phyloP scores from a whole-genome alignment of 2,329 filamentous ascomycete species.

The Xylariaceae sp. region DNA sequence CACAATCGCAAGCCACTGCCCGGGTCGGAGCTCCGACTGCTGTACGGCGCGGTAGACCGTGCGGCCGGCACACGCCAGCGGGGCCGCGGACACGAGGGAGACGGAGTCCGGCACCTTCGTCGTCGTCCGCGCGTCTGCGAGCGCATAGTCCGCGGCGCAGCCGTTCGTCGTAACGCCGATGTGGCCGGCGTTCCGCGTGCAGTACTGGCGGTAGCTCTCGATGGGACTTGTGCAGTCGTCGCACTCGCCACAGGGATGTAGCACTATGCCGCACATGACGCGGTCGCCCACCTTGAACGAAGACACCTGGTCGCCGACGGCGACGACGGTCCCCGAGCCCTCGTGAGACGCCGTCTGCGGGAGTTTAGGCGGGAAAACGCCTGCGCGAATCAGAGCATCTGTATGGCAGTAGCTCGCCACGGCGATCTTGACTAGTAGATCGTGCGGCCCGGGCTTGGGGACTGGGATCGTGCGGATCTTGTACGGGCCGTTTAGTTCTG shows the following conservation, averaged over 20 bases:
- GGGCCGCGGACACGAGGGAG: constrained; percentile 48
- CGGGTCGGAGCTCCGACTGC: constrained; percentile 36
- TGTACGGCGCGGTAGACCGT: constrained; percentile 48
- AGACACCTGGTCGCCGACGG: constrained; percentile 40
- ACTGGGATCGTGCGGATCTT: constrained; percentile 46
- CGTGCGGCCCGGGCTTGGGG: constrained; percentile 46
- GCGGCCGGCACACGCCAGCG: constrained; percentile 52
- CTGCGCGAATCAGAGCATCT: constrained; percentile 51
- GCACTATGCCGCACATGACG: constrained; percentile 52
- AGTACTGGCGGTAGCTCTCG: constrained; percentile 50
- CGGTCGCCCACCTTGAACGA: constrained; percentile 48
- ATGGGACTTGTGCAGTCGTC: constrained; percentile 46
- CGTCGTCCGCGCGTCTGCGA: constrained; percentile 45
- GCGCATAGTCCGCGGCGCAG: constrained; percentile 54
- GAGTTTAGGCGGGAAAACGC: constrained; percentile 45
- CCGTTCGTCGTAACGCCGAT: constrained; percentile 50
- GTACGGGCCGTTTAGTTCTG: constrained; percentile 52
- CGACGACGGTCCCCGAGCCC: constrained; percentile 51
- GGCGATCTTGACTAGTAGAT: constrained; percentile 58
- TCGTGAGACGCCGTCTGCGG: constrained; percentile 56
- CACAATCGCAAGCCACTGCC: constrained; percentile 42
- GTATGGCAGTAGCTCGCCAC: constrained; percentile 61
- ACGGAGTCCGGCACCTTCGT: constrained; percentile 47
- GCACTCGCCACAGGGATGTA: constrained; percentile 51
- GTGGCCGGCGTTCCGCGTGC: constrained; percentile 40